phyloP scores from a whole-genome alignment of 805 yeast species.

The Hyphopichia homilentoma region DNA sequence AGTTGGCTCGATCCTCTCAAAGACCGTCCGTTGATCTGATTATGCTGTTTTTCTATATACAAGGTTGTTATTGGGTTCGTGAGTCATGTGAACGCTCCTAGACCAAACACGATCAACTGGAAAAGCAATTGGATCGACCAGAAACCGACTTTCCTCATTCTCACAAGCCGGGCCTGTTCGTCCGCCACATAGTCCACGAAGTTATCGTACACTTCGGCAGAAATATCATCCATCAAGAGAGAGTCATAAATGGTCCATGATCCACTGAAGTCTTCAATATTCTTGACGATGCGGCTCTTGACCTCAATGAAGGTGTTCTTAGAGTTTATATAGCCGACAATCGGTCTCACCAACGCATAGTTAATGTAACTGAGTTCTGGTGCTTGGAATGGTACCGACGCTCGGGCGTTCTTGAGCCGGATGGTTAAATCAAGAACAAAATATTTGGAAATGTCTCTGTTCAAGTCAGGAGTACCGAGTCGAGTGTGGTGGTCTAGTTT shows the following conservation, averaged over 20 bases:
- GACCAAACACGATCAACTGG: slow-evolving; percentile 77
- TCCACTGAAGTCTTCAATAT: slow-evolving; percentile 82
- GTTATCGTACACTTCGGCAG: slow-evolving; percentile 85
- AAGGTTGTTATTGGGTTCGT: too few species aligned
- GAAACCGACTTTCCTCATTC: slow-evolving; percentile 83
- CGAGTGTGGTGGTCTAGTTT: slow-evolving; percentile 24
- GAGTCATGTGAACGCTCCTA: slow-evolving; percentile 62
- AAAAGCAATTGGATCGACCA: slow-evolving; percentile 87
- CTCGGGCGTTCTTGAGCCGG: slow-evolving; percentile 80
- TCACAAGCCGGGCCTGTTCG: slow-evolving; percentile 67
- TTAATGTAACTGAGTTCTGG: slow-evolving; percentile 89
- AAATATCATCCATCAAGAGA: slow-evolving; percentile 83
- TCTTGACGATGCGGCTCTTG: slow-evolving; percentile 75
- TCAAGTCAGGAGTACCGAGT: slow-evolving; percentile 15
- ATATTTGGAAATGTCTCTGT: slow-evolving; percentile 44
- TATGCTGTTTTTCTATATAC: slow-evolving; percentile 1
- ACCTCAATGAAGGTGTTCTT: slow-evolving; percentile 87
- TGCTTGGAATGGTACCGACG: slow-evolving; percentile 82
- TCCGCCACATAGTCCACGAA: slow-evolving; percentile 86
- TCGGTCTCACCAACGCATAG: slow-evolving; percentile 88
- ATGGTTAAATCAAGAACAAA: slow-evolving; percentile 78
- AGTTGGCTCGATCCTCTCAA: too few species aligned
- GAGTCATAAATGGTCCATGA: slow-evolving; percentile 96
- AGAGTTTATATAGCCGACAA: slow-evolving; percentile 92
- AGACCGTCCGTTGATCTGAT: too few species aligned